Evolutionary conservation across 345 rosid genomes (phyloP), one percentile per base, ranked within the genome.

Genomic region (Psidium guajava): DNA sequence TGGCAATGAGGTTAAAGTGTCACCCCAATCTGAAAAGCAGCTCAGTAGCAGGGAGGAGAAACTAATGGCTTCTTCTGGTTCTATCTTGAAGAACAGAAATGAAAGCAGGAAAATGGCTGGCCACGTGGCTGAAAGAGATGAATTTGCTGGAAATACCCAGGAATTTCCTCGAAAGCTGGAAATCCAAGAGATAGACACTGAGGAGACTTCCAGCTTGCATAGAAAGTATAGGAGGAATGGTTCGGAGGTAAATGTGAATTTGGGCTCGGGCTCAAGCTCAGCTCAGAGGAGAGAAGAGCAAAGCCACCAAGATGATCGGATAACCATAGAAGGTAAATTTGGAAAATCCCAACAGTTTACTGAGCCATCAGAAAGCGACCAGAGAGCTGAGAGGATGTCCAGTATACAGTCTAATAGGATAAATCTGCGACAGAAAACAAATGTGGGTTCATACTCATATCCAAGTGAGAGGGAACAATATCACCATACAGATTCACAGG

Each of bases 11-110:
- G 90, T 82, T 22, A 92, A 89, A 85, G 87, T 82, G 56, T 88
- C 85, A 51, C 90, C 90, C 81, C 89, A 89, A 82, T 86, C 88
- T 51, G 90, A 90, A 82, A 91, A 89, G 82, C 84, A 59, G 83
- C 87, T 91, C 27, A 87, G 84, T 84, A 89, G 82, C 82, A 87
- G 87, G 77, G 93, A 91, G 85, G 91, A 86, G 88, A 92, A 89
- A 27, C 21, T 82, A 85, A 80, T 20, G n/a, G 84, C n/a, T 51
- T 84, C 81, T 28, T 83, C 84, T 32, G 85, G 86, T 82, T 86
- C 82, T 57, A 83, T 40, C 75, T 44, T n/a, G 64, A 85, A 86
- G 86, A 87, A 84, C 82, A 84, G 80, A 47, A 80, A 74, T 69
- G 83, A 83, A 40, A 7, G 13, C 24, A 21, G 47, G 64, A 49